These are phyloP conservation scores for Poa pratensis DNA, from an alignment of 176 grass and related monocot genomes.

Conservation along the genomic window DNA sequence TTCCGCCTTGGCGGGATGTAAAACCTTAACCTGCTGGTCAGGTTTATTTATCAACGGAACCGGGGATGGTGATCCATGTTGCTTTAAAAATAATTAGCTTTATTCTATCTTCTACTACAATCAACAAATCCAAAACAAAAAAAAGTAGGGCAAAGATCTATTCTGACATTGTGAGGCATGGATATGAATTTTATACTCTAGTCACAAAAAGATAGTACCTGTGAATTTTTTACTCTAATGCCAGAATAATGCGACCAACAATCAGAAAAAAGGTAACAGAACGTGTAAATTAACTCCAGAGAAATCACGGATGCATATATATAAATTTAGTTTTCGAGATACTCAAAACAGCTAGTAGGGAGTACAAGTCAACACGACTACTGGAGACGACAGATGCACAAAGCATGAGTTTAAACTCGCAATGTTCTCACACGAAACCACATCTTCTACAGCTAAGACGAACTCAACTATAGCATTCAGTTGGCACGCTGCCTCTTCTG, in stretches of 20 bases:
- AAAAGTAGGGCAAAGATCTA: not conserved
- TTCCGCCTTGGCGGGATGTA: no score
- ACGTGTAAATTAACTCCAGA: not conserved
- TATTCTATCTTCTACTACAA: no score
- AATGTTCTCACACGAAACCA: not conserved
- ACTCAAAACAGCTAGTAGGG: not conserved
- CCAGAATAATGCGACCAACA: not conserved
- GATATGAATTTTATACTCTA: not conserved
- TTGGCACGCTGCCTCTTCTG: conserved; percentile 22
- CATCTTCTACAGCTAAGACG: not conserved
- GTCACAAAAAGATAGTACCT: not conserved
- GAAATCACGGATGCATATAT: not conserved
- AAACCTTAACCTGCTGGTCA: no score
- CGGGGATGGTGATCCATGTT: no score
- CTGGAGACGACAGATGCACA: not conserved
- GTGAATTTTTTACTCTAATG: not conserved
- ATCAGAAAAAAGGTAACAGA: not conserved
- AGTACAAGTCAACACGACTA: not conserved
- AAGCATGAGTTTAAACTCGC: not conserved
- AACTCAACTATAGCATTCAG: not conserved
- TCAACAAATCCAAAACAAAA: not conserved
- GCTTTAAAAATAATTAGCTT: no score
- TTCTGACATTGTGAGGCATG: not conserved
- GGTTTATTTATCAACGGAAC: no score
- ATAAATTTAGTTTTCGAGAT: not conserved